Conservation (phyloP, 2,329 filamentous ascomycete genomes). For the Sporothrix schenckii region DNA sequence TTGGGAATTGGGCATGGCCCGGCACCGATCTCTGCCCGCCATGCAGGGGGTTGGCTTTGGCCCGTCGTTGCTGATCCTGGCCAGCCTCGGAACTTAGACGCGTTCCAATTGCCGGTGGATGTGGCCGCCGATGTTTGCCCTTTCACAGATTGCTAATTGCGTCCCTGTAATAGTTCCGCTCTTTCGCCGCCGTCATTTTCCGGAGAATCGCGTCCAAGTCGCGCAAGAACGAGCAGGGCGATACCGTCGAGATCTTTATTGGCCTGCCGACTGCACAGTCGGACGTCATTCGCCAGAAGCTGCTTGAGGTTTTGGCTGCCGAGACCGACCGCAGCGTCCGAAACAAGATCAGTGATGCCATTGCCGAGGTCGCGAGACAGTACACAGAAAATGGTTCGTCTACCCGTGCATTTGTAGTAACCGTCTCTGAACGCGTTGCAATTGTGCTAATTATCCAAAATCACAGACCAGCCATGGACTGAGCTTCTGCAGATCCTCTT, state of each 20-base stretch:
- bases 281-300: constrained; percentile 77
- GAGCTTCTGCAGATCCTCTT: constrained; percentile 86
- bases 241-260: constrained; percentile 81
- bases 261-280: constrained; percentile 74
- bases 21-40: background rate
- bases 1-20: background rate
- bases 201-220: constrained; percentile 89
- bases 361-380: constrained; percentile 92
- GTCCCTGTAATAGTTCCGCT: constrained; percentile 67
- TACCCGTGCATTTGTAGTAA: too few species aligned
- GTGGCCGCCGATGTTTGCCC: background rate
- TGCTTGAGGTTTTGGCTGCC: constrained; percentile 73
- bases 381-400: constrained; percentile 85
- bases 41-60: background rate
- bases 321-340: constrained; percentile 76
- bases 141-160: constrained; percentile 17
- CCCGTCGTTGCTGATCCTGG: background rate
- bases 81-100: background rate
- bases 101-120: background rate
- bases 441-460: constrained; percentile 4
- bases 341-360: constrained; percentile 97
- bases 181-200: constrained; percentile 92
- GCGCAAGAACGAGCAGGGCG: constrained; percentile 71
- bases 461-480: constrained; percentile 78
- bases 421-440: background rate